These are phyloP conservation scores for Nicotiana obtusifolia DNA, from an alignment of 257 asterid genomes.

Conservation along the genomic window DNA sequence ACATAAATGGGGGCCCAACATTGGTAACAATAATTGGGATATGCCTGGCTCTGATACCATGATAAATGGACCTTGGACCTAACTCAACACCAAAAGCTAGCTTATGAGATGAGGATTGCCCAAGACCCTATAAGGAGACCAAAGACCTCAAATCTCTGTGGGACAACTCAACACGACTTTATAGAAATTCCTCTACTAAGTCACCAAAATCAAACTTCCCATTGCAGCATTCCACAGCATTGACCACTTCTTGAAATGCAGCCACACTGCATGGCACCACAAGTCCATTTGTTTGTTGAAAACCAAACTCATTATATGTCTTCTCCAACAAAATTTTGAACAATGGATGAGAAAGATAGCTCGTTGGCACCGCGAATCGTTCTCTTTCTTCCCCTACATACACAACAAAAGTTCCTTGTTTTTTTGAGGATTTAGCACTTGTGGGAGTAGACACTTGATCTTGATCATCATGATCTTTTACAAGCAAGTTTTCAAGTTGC, in stretches of 20 bases:
- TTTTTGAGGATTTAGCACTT: constrained; percentile 22
- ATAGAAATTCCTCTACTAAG: constrained; percentile 56
- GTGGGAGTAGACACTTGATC: constrained; percentile 23
- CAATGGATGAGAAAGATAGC: constrained; percentile 77
- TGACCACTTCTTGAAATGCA: constrained; percentile 57
- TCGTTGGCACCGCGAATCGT: constrained; percentile 58
- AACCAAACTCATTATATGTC: constrained; percentile 67
- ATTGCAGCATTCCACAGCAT: constrained; percentile 57
- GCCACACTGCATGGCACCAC: constrained; percentile 68
- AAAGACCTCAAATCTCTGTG: too few species aligned
- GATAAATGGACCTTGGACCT: too few species aligned
- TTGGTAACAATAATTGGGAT: too few species aligned
- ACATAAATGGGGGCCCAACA: too few species aligned
- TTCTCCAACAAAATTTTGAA: constrained; percentile 75
- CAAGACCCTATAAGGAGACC: too few species aligned
- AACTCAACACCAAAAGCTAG: too few species aligned
- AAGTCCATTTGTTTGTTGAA: constrained; percentile 45
- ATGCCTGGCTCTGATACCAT: too few species aligned
- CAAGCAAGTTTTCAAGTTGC: constrained; percentile 30
- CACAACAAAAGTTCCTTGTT: constrained; percentile 54
- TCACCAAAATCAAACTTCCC: constrained; percentile 61
- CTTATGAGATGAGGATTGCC: too few species aligned
- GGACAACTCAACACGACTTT: too few species aligned
- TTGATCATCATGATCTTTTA: neutral
- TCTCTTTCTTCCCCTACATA: constrained; percentile 73